Evolutionary conservation across 1,284 basidiomycete species (phyloP).

Genomic region (Agroathelia rolfsii): DNA sequence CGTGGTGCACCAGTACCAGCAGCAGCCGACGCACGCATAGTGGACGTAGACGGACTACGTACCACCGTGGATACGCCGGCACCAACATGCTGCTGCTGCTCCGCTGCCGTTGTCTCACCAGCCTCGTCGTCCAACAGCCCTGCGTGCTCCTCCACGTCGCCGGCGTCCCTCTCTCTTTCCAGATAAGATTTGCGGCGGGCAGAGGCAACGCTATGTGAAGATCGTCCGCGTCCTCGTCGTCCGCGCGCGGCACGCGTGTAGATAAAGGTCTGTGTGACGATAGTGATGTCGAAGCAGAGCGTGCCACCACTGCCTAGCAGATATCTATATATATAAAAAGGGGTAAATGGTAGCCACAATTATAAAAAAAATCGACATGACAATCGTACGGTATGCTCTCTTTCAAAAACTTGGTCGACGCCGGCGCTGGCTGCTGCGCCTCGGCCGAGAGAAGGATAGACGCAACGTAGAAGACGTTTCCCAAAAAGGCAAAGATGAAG

Average conservation of each 20-base stretch:
- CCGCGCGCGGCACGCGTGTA: conserved; percentile 40
- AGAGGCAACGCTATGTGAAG: conserved; percentile 14
- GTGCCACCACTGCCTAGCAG: conserved; percentile 84
- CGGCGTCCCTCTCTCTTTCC: too few species aligned
- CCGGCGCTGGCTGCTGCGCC: conserved; percentile 39
- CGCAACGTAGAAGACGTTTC: conserved; percentile 83
- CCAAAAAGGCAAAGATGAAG: conserved; percentile 86
- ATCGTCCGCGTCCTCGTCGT: conserved; percentile 22
- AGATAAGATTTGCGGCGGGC: conserved; percentile 21
- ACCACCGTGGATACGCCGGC: too few species aligned
- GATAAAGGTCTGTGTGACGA: conserved; percentile 54
- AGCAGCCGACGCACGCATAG: too few species aligned
- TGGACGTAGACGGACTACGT: too few species aligned
- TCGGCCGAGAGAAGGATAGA: conserved; percentile 69
- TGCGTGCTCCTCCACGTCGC: conserved; percentile 31
- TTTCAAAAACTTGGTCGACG: conserved; percentile 48
- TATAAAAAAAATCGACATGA: conserved; percentile 5
- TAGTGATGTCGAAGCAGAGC: conserved; percentile 82
- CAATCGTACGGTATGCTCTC: conserved; percentile 67
- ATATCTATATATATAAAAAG: conserved; percentile 41
- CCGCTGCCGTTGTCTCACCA: too few species aligned
- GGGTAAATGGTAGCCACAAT: conserved; percentile 8
- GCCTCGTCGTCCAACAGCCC: conserved; percentile 36
- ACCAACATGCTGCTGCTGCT: too few species aligned
- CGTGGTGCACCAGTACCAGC: too few species aligned